Base-by-base conservation (phyloP, 2,329 filamentous ascomycete species). In the Lomentospora prolificans region DNA sequence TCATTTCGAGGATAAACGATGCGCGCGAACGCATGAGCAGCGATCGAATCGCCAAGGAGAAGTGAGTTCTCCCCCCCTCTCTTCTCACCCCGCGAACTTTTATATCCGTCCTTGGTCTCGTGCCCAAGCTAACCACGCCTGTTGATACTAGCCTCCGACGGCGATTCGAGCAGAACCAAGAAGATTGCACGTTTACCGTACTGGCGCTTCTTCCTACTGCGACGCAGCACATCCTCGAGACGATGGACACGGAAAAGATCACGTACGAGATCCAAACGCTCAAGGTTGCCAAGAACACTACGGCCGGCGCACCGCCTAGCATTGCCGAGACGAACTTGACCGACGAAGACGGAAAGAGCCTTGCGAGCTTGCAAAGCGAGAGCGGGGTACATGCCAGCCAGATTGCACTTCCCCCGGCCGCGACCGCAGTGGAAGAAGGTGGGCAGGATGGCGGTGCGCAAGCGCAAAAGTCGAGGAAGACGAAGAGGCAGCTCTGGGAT, bases 151-250 rank as follows among this genome's bases (percentile, higher is more conserved):
- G 92, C 71, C 81, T 99, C 59, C 90, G 91, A 53, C 87, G 94
- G 58, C 88, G 94, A 66, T 99, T 99, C 73, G 90, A 97, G 70
- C 94, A 99, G 72, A 99, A 99, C 70, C 94, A 99, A 69, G 92
- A 96, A 68, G 94, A 99, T 72, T 99, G 94, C 73, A 96, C 92
- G 51, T 96, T 95, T 69, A 99, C 94, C 36, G 90, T 97, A 48
- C 84, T 97, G n/a, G 94, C 92, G 28, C 83, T 99, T 56, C 80
- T 99, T 8, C 94, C 94, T 3, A 95, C 92, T 31, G 89, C 90
- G 5, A 91, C 91, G 24, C 84, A 94, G 62, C 92, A 95, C 67
- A 87, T 99, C 64, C 77, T 96, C 64, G 85, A 89, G 62, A 85
- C 87, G 30, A 82, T 97, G 63, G 89, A 95, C 55, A 95, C 95